Evolutionary conservation across 805 yeast species (phyloP), one percentile per base, ranked within the genome.

Genomic region (Candida jianshihensis): DNA sequence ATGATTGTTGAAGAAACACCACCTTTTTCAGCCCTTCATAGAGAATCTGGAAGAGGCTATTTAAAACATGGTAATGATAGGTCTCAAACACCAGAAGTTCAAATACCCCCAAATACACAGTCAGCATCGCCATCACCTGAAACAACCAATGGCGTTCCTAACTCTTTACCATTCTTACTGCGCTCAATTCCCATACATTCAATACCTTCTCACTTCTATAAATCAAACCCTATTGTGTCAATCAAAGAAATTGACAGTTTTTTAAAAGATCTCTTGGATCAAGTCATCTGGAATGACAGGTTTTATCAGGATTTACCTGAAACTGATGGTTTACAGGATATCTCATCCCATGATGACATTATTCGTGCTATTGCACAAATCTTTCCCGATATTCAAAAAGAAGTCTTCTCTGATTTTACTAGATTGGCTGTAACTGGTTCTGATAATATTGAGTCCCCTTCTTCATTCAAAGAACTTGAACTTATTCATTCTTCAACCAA

Each of bases 121-220:
- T 8, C 27, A 9, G 43, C 39, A 3, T 32, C 41, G 2, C 9
- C 32, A 12, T 36, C 44, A 5, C 37, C 47, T 4, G 34, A 33
- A 19, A 54, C 63, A 43, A 65, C 63, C 19, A 64, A 52, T 30
- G 73, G 68, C 35, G 71, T 65, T 30, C 70, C 84, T 6, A 81
- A 79, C 44, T 78, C 79, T 57, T 55, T 82, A 24, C 89, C 88
- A 2, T 75, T 83, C 56, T 64, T 83, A 10, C 56, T 83, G 19
- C 60, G 89, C 40, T 73, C 78, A 29, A 71, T 81, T 40, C 79
- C 85, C 15, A 63, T 79, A 0, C 63, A 70, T 30, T 70, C 83
- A 0, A 75, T 83, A 10, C 90, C 94, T 0, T 61, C 66, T 13
- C 47, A 53, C 12, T 76, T 77, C 42, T 57, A 71, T 28, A 41